A percentile compares a stretch with the other conserved stretches of the same genome.
These are phyloP conservation scores for Diplosphaera chodatii DNA, from an alignment of 139 green algal species.

Conservation along the genomic window DNA sequence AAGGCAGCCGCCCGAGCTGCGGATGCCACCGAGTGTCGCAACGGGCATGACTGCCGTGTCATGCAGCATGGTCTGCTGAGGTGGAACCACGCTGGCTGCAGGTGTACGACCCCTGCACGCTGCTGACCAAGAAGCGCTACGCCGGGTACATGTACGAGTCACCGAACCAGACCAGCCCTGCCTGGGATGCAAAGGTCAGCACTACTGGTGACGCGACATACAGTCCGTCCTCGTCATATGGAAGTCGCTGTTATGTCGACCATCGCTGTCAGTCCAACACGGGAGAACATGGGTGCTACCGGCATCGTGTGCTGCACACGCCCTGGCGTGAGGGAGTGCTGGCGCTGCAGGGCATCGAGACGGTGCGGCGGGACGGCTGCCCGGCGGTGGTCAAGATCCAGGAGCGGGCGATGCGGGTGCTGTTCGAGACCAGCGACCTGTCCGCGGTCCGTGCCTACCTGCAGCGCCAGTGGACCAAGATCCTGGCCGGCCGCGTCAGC, in stretches of 20 bases:
- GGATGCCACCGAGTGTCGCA: too few relatives aligned
- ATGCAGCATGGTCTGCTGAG: too few relatives aligned
- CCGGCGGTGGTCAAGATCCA: slow-evolving; percentile 85
- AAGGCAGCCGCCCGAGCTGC: too few relatives aligned
- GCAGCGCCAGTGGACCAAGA: slow-evolving; percentile 77
- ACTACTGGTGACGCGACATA: too few relatives aligned
- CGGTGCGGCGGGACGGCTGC: slow-evolving; percentile 86
- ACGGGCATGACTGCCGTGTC: too few relatives aligned
- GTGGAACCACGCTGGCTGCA: too few relatives aligned
- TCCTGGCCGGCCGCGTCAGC: slow-evolving; percentile 74
- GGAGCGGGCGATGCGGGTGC: slow-evolving; percentile 68
- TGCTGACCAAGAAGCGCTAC: slow-evolving; percentile 98
- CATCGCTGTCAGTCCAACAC: too few relatives aligned
- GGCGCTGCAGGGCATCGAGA: slow-evolving; percentile 81
- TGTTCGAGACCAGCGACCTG: slow-evolving; percentile 80
- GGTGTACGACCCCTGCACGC: slow-evolving; percentile 91
- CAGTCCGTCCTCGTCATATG: too few relatives aligned
- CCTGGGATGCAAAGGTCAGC: slow-evolving; percentile 44
- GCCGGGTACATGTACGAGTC: slow-evolving; percentile 86
- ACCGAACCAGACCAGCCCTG: slow-evolving; percentile 43
- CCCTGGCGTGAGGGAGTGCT: too few relatives aligned
- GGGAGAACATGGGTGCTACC: too few relatives aligned
- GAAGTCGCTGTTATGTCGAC: too few relatives aligned
- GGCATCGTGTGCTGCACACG: too few relatives aligned
- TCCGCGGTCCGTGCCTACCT: slow-evolving; percentile 68